phyloP scores from a whole-genome alignment of 352 stramenopile genomes.

The Phytophthora pinifolia region DNA sequence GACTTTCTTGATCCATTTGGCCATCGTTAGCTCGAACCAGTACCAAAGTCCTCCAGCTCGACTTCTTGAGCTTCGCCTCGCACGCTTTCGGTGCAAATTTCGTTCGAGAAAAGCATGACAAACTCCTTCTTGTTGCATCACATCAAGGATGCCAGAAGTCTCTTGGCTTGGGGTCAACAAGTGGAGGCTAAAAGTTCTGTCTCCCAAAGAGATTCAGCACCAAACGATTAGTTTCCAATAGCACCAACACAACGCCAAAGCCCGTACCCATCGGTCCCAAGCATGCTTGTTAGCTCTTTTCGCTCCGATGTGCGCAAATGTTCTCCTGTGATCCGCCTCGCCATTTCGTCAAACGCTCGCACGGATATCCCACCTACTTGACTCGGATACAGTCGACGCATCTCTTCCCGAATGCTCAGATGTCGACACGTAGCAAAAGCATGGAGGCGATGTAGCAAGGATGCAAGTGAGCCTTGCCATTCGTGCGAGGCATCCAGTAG shows the following conservation, averaged over 20 bases:
- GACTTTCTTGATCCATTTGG: constrained; percentile 30
- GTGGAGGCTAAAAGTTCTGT: constrained; percentile 29
- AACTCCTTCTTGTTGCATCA: constrained; percentile 23
- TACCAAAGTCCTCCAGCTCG: constrained; percentile 34
- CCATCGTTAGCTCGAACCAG: constrained; percentile 45
- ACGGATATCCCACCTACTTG: constrained; percentile 20
- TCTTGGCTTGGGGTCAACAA: constrained; percentile 35
- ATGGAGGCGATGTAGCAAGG: constrained; percentile 44
- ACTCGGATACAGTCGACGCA: constrained; percentile 23
- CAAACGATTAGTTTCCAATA: constrained; percentile 2
- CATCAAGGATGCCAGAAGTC: constrained; percentile 23
- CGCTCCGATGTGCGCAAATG: constrained; percentile 19
- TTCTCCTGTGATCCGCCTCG: constrained; percentile 22
- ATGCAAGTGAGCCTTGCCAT: constrained; percentile 46
- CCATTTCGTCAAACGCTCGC: constrained; percentile 17
- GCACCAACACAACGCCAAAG: not conserved
- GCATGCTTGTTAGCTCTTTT: constrained; percentile 23
- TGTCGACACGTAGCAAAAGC: constrained; percentile 16
- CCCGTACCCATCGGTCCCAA: constrained; percentile 30
- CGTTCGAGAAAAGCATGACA: constrained; percentile 35
- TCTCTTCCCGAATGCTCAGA: constrained; percentile 28
- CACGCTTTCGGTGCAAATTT: constrained; percentile 25
- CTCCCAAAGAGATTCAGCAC: not conserved
- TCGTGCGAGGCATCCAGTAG: constrained; percentile 35
- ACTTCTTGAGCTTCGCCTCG: constrained; percentile 18